Evolutionary conservation across 1,139 yeast species (phyloP).

Genomic region (Candida gigantensis): DNA sequence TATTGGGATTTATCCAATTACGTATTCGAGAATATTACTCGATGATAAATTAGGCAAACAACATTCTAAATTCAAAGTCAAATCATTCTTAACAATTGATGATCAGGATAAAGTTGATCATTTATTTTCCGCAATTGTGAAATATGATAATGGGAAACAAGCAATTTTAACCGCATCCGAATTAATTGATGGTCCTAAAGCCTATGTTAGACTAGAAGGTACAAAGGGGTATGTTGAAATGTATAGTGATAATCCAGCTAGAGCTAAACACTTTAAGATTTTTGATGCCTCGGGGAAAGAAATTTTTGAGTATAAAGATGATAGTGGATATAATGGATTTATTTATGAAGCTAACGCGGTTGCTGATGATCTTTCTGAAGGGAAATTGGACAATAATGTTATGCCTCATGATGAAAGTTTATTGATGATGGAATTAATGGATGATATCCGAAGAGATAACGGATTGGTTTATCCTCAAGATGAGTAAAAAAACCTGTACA

Average conservation of each 20-base stretch:
- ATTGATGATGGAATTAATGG: constrained; percentile 46
- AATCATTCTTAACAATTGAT: constrained; percentile 35
- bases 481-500: constrained; percentile 16
- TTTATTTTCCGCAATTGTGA: constrained; percentile 33
- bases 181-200: constrained; percentile 28
- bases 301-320: constrained; percentile 28
- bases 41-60: constrained; percentile 33
- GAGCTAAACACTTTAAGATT: constrained; percentile 30
- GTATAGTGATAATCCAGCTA: constrained; percentile 37
- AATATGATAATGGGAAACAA: constrained; percentile 36
- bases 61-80: constrained; percentile 28
- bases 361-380: constrained; percentile 41
- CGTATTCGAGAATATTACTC: constrained; percentile 45
- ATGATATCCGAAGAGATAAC: constrained; percentile 40
- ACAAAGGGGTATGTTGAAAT: constrained; percentile 37
- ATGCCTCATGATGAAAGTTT: constrained; percentile 49
- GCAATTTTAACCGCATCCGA: constrained; percentile 38
- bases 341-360: constrained; percentile 55
- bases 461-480: constrained; percentile 46
- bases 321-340: constrained; percentile 42
- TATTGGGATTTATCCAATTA: constrained; percentile 58
- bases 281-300: constrained; percentile 24
- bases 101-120: constrained; percentile 36
- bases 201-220: constrained; percentile 41
- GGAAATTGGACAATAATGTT: constrained; percentile 31